phyloP scores from a whole-genome alignment of 2,329 filamentous ascomycete genomes.

The Aureobasidium uvarum region DNA sequence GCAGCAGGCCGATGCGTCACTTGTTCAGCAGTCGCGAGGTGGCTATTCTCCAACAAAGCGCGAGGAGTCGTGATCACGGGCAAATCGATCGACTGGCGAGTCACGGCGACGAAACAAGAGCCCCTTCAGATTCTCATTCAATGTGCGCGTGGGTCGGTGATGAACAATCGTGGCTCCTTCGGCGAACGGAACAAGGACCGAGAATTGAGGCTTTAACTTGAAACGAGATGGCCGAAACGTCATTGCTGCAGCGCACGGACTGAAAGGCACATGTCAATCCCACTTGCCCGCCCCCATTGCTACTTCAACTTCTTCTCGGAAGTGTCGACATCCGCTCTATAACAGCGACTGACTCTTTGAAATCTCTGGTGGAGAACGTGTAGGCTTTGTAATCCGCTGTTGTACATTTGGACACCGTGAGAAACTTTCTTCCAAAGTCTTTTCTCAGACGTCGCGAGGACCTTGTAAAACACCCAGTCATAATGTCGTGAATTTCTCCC shows the following conservation, averaged over 20 bases:
- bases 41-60: neutral
- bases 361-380: neutral
- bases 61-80: neutral
- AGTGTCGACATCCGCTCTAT: neutral
- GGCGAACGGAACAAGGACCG: conserved; percentile 8
- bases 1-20: conserved; percentile 11
- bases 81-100: neutral
- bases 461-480: neutral
- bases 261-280: neutral
- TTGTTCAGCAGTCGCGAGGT: neutral
- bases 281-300: neutral
- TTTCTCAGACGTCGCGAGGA: neutral
- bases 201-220: neutral
- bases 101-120: neutral
- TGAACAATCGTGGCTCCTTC: neutral
- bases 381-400: neutral
- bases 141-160: neutral
- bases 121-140: neutral
- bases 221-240: conserved; percentile 11
- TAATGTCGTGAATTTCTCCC: conserved; percentile 11
- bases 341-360: neutral
- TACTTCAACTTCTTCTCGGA: neutral
- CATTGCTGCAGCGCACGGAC: conserved; percentile 3
- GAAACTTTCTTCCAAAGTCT: neutral
- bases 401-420: neutral